Evolutionary conservation across 2,329 filamentous ascomycete species (phyloP).

Genomic region (Alternaria ethzedia): DNA sequence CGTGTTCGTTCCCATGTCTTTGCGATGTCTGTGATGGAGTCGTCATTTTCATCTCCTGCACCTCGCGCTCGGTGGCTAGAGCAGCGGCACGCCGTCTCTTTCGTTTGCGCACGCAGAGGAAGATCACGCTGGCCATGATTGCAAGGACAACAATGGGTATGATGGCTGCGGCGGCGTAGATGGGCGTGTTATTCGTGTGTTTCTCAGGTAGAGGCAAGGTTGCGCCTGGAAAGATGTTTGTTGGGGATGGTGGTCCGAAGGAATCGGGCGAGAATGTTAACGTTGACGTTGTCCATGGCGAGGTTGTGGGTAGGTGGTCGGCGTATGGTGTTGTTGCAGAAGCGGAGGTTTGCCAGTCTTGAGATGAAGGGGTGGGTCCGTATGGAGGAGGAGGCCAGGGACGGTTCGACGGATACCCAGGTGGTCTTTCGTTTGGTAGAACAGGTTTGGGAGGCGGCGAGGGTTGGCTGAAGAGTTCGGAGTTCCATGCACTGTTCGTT

Average conservation of each 20-base stretch:
- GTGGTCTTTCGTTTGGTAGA: not conserved
- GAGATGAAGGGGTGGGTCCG: not conserved
- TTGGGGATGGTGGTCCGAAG: constrained; percentile 1
- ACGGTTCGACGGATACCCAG: not conserved
- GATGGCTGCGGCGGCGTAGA: constrained; percentile 34
- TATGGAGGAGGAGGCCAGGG: constrained; percentile 4
- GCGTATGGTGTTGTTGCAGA: constrained; percentile 7
- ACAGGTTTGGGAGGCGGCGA: not conserved
- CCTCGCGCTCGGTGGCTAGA: constrained; percentile 4
- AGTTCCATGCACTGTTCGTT: not conserved
- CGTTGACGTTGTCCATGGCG: not conserved
- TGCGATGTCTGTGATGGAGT: constrained; percentile 22
- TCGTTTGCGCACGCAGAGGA: constrained; percentile 41
- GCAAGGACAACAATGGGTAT: constrained; percentile 32
- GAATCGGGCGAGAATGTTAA: not conserved
- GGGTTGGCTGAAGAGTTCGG: not conserved
- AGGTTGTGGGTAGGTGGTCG: not conserved
- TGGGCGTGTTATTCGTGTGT: constrained; percentile 13
- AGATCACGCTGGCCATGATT: constrained; percentile 29
- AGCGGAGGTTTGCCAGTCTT: constrained; percentile 3
- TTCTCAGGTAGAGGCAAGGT: not conserved
- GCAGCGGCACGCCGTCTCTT: constrained; percentile 27
- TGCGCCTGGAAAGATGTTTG: not conserved
- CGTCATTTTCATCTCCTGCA: constrained; percentile 38
- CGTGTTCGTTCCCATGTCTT: constrained; percentile 4